These are phyloP conservation scores for Xylaria venustula DNA, from an alignment of 495 filamentous ascomycete genomes.

Conservation along the genomic window DNA sequence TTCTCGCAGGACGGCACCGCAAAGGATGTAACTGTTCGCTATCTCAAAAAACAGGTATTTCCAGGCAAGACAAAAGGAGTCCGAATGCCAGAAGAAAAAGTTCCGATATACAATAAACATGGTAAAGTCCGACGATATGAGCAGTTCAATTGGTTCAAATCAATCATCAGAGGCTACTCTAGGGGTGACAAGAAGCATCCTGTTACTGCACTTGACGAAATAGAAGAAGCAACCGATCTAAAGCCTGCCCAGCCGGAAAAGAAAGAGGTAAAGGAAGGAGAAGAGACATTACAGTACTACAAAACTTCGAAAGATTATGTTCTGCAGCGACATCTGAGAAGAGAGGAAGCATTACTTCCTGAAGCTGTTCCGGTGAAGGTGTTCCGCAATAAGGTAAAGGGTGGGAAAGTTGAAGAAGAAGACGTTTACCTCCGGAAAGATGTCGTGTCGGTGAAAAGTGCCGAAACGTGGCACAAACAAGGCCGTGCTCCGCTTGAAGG, in stretches of 20 bases:
- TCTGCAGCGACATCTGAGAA: constrained; percentile 81
- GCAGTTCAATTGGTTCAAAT: constrained; percentile 84
- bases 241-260: constrained; percentile 67
- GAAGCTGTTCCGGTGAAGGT: constrained; percentile 67
- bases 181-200: constrained; percentile 52
- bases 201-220: constrained; percentile 66
- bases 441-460: constrained; percentile 81
- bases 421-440: constrained; percentile 79
- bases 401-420: constrained; percentile 65
- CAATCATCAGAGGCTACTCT: constrained; percentile 69
- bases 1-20: constrained; percentile 83
- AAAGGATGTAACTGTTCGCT: constrained; percentile 92
- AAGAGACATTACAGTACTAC: constrained; percentile 81
- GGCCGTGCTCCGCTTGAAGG: constrained; percentile 71
- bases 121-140: constrained; percentile 70
- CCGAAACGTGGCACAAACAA: constrained; percentile 97
- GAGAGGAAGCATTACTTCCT: constrained; percentile 84
- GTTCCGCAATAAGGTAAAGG: constrained; percentile 67
- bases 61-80: constrained; percentile 90
- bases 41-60: constrained; percentile 78
- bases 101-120: constrained; percentile 69
- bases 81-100: constrained; percentile 71
- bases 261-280: constrained; percentile 68
- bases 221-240: constrained; percentile 75
- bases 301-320: constrained; percentile 83